A percentile compares a stretch with the other conserved stretches of the same genome.
These are phyloP conservation scores for Paramecium octaurelia DNA, from an alignment of 73 alveolate genomes.

Conservation along the genomic window DNA sequence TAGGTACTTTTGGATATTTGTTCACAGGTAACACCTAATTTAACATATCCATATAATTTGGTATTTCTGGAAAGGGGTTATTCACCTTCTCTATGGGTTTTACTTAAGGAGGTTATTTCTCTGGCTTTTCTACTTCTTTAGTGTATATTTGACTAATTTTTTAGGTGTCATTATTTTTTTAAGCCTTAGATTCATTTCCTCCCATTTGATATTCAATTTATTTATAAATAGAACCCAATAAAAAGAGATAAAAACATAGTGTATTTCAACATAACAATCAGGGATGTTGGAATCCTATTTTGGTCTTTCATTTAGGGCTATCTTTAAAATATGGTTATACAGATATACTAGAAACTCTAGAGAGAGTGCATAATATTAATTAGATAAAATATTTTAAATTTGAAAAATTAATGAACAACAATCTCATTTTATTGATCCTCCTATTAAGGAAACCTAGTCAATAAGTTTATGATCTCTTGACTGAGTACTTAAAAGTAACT, in stretches of 20 bases:
- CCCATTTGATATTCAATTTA: neutral
- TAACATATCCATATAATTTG: neutral
- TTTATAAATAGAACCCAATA: too few species aligned
- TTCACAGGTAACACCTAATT: neutral
- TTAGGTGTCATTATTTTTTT: neutral
- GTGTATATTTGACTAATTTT: neutral
- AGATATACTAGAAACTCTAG: too few species aligned
- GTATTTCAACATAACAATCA: too few species aligned
- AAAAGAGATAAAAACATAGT: too few species aligned
- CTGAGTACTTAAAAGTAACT: neutral
- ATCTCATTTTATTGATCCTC: neutral
- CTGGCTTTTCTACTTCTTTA: neutral
- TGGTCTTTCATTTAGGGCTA: too few species aligned
- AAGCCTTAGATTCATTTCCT: neutral
- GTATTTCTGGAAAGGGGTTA: neutral
- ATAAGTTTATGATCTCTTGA: neutral
- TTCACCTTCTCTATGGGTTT: neutral
- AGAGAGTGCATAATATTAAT: neutral
- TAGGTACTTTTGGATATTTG: neutral
- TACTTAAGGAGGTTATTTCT: neutral
- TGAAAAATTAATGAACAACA: conserved; percentile 14
- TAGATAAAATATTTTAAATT: neutral
- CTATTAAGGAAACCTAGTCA: conserved; percentile 8
- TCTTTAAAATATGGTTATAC: neutral
- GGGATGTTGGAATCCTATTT: too few species aligned